Percentiles rank a stretch among this genome's conserved stretches.
phyloP scores from a whole-genome alignment of 129 eudicot species.

The Ambrosia artemisiifolia region DNA sequence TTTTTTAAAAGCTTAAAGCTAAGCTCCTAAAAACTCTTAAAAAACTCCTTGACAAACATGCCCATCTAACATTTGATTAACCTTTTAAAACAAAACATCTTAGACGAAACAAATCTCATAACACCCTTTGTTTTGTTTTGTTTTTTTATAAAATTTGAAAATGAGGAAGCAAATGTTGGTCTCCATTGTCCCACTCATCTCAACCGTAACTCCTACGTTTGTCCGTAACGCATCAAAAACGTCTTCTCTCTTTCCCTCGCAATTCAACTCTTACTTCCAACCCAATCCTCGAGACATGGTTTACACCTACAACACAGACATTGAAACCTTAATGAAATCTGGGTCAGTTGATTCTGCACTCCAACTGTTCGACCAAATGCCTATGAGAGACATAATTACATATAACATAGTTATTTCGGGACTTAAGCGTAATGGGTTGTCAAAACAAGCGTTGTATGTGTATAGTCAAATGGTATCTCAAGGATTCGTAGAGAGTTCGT shows the following conservation, averaged over 20 bases:
- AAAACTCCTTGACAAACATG: too few relatives aligned
- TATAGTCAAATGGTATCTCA: slow-evolving; percentile 55
- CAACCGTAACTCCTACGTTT: slow-evolving; percentile 18
- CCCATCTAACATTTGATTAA: too few relatives aligned
- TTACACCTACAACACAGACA: slow-evolving; percentile 33
- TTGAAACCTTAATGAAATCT: slow-evolving; percentile 32
- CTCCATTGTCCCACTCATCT: slow-evolving; percentile 20
- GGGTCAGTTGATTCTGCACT: slow-evolving; percentile 48
- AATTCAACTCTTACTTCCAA: slow-evolving; percentile 30
- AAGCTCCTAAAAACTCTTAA: too few relatives aligned
- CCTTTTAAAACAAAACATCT: too few relatives aligned
- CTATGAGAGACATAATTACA: slow-evolving; percentile 53
- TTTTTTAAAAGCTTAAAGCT: too few relatives aligned
- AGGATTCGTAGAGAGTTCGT: slow-evolving; percentile 61
- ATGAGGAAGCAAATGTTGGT: slow-evolving; percentile 33
- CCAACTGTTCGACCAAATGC: slow-evolving; percentile 72
- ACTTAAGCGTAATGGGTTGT: slow-evolving; percentile 38
- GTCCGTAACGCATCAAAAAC: slow-evolving; percentile 27
- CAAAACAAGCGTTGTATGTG: slow-evolving; percentile 31
- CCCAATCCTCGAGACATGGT: slow-evolving; percentile 24
- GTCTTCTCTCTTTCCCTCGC: slow-evolving; percentile 8
- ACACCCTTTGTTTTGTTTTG: too few relatives aligned
- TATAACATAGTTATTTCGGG: slow-evolving; percentile 79
- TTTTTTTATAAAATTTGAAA: not conserved
- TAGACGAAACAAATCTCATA: too few relatives aligned